phyloP scores from a whole-genome alignment of 208 protist species.

The Crithidia brevicula region DNA sequence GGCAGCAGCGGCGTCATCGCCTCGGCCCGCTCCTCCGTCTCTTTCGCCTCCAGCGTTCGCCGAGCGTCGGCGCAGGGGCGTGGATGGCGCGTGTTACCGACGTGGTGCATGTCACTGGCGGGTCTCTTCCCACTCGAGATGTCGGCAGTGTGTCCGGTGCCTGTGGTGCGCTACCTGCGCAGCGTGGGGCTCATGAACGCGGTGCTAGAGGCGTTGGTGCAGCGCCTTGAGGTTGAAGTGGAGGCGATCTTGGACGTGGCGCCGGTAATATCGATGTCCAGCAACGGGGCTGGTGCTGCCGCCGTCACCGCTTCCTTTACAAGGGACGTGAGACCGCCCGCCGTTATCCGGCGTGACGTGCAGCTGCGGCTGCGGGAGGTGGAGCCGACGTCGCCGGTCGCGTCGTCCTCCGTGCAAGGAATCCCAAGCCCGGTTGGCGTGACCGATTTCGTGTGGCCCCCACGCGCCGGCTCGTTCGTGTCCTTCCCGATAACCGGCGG shows the following conservation, averaged over 20 bases:
- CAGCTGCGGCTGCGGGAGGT: background rate
- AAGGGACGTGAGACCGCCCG: no score
- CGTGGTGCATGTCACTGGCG: conserved; percentile 57
- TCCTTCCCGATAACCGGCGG: conserved; percentile 1
- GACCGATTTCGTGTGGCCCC: conserved; percentile 11
- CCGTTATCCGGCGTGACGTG: background rate
- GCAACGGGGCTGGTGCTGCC: background rate
- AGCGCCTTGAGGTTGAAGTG: conserved; percentile 33
- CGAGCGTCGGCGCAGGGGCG: no score
- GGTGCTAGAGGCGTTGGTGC: conserved; percentile 30
- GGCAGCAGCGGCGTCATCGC: background rate
- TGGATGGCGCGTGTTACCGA: conserved; percentile 36
- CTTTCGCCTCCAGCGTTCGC: background rate
- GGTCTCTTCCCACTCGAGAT: conserved; percentile 45
- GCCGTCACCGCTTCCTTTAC: no score
- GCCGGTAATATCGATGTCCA: background rate
- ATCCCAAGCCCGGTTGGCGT: background rate
- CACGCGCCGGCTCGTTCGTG: background rate
- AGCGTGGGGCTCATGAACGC: conserved; percentile 44
- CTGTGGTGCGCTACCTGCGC: conserved; percentile 57
- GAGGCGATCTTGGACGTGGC: conserved; percentile 7
- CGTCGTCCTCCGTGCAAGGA: background rate
- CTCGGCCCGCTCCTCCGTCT: background rate
- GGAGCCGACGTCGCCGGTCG: background rate
- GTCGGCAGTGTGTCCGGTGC: conserved; percentile 33